Base-by-base conservation (phyloP, 768 basidiomycete genomes). In the Kockovaella imperatae region DNA sequence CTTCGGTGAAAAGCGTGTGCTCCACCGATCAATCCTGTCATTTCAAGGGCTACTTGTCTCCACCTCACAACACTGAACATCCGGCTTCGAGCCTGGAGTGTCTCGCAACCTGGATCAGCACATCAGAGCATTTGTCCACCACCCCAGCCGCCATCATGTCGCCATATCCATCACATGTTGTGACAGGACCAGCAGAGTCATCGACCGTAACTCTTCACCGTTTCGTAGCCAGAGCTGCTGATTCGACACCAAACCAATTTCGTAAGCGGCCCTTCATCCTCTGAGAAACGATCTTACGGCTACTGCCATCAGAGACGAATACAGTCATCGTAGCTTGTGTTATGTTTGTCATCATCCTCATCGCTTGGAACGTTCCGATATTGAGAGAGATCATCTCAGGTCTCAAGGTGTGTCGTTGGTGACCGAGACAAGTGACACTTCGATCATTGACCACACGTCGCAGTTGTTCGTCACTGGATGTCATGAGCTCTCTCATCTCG, bases 321-420 rank as follows among this genome's bases (percentile, higher is more conserved):
- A 70, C 68, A 11, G 54, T 70, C 42, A 67, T 70, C 42, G 64
- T 62, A 17, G 63, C 57, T 34, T 67, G 65, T 53, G 60, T 69
- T 4, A 65, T 66, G 57, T 63, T 68, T 42, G 32, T 68, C 39
- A 62, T 50, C 0, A 63, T 65, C 21, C 47, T 68, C 21, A 60
- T 68, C 30, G 58, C 63, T 8, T 70, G 69, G 69, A 66, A 68
- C 51, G 53, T 68, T 38, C 69, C 69, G 11, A 49, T 70, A 20
- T 36, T 70, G 25, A 26, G 69, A 39, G 69, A 70, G 42, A 25
- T 62, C 6, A 70, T 70, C 40, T 51, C 63, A 8, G 69, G 62
- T 7, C 43, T 70, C 38, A 70, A 70, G 52, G 69, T 70, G 30
- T 47, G 66, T 51, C 11, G 13, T 8, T 3, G 41, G 28, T 11